These are phyloP conservation scores for Medicago truncatula DNA, from an alignment of 306 rosid genomes.

Conservation along the genomic window MtrunA17r5.0-ANR NC_053045.1:50383501-50384000, in stretches of 20 bases:
- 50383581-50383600: not conserved
- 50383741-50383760: not conserved
- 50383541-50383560: too few species aligned
- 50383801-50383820: not conserved
- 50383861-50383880: not conserved
- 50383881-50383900: not conserved
- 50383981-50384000: slow-evolving; percentile 89
- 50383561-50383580: too few species aligned
- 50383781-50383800: not conserved
- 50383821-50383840: not conserved
- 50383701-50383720: not conserved
- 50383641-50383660: slow-evolving; percentile 4
- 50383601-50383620: too few species aligned
- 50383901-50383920: not conserved
- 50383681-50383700: slow-evolving; percentile 9
- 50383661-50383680: not conserved
- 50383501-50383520: too few species aligned
- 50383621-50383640: not conserved
- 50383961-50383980: slow-evolving; percentile 98
- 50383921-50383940: not conserved
- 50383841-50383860: not conserved
- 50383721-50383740: not conserved
- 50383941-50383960: slow-evolving; percentile 26
- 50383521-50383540: not conserved
- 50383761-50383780: not conserved